Percentiles rank a stretch among this genome's conserved stretches.
Evolutionary conservation across 1,284 basidiomycete genomes (phyloP).

Genomic region (Pisolithus thermaeus): DNA sequence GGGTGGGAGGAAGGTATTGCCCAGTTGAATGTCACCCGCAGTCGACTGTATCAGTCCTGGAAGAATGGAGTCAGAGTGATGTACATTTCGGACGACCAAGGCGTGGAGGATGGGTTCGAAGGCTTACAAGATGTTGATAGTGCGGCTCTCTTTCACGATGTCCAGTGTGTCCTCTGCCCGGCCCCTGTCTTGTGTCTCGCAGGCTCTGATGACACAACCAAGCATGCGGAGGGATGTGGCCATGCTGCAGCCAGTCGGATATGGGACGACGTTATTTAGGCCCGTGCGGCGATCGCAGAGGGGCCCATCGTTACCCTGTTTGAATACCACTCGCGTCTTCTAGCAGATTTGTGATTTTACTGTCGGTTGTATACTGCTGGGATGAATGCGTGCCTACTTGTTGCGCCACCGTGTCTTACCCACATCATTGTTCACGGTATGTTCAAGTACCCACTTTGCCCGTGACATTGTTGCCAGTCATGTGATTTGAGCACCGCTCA

Average conservation of each 20-base stretch:
- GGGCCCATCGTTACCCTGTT: too few species aligned
- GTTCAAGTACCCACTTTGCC: too few species aligned
- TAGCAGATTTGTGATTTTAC: too few species aligned
- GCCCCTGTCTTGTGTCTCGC: conserved; percentile 26
- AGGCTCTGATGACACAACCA: conserved; percentile 8
- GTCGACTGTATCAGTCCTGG: conserved; percentile 41
- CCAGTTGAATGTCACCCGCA: conserved; percentile 38
- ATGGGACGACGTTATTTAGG: conserved; percentile 23
- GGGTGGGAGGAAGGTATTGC: conserved; percentile 57
- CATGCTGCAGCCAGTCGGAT: conserved; percentile 17
- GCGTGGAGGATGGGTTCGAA: conserved; percentile 37
- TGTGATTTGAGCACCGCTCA: too few species aligned
- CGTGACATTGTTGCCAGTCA: too few species aligned
- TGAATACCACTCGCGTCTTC: too few species aligned
- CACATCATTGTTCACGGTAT: too few species aligned
- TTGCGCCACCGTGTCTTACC: too few species aligned
- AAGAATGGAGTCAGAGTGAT: conserved; percentile 42
- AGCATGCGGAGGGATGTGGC: conserved; percentile 22
- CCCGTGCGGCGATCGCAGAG: too few species aligned
- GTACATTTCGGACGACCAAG: conserved; percentile 29
- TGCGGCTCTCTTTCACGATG: conserved; percentile 21
- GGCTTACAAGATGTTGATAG: conserved; percentile 41
- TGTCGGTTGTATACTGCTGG: too few species aligned
- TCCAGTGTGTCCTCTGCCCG: conserved; percentile 6
- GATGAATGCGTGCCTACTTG: too few species aligned